A percentile compares a stretch with the other conserved stretches of the same genome.
Evolutionary conservation across 1,284 basidiomycete species (phyloP).

Genomic region (Trichosporon sp.): DNA sequence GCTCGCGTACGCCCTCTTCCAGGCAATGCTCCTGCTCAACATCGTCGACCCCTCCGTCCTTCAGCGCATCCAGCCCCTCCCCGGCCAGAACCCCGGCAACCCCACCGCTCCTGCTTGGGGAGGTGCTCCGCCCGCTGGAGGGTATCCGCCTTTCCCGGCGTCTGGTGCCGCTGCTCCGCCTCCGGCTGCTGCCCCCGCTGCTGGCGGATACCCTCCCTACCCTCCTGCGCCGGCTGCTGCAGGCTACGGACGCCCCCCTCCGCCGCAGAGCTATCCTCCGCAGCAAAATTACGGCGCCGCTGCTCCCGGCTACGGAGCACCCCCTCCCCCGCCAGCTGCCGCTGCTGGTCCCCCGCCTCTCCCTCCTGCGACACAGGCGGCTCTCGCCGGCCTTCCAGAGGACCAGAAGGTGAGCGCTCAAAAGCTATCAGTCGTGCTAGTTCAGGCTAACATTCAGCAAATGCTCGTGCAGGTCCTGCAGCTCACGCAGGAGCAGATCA

Average conservation of each 20-base stretch:
- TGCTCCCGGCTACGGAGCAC: conserved; percentile 4
- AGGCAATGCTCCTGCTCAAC: conserved; percentile 88
- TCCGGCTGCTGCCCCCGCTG: conserved; percentile 14
- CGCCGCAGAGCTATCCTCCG: conserved; percentile 32
- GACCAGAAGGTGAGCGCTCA: conserved; percentile 42
- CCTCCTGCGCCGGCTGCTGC: conserved; percentile 9
- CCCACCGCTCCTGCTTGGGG: conserved; percentile 14
- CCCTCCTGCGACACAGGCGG: conserved; percentile 38
- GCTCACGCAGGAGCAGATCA: conserved; percentile 81
- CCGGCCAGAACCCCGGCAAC: conserved; percentile 7
- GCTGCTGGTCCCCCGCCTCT: conserved; percentile 23
- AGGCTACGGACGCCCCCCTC: conserved; percentile 35
- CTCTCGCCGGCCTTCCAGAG: conserved; percentile 39
- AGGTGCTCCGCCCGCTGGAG: conserved; percentile 13
- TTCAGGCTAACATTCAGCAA: conserved; percentile 50
- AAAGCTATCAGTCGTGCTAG: conserved; percentile 3
- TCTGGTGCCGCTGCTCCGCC: conserved; percentile 38
- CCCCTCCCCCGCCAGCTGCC: conserved; percentile 24
- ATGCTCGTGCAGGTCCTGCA: conserved; percentile 82
- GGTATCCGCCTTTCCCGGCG: conserved; percentile 33
- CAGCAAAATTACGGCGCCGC: conserved; percentile 32
- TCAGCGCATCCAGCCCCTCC: conserved; percentile 40
- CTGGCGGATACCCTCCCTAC: conserved; percentile 15
- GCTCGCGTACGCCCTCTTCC: conserved; percentile 92
- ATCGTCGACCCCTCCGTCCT: conserved; percentile 79